Conservation (phyloP, 2,329 filamentous ascomycete genomes). For the Coccinonectria pachysandricola region DNA sequence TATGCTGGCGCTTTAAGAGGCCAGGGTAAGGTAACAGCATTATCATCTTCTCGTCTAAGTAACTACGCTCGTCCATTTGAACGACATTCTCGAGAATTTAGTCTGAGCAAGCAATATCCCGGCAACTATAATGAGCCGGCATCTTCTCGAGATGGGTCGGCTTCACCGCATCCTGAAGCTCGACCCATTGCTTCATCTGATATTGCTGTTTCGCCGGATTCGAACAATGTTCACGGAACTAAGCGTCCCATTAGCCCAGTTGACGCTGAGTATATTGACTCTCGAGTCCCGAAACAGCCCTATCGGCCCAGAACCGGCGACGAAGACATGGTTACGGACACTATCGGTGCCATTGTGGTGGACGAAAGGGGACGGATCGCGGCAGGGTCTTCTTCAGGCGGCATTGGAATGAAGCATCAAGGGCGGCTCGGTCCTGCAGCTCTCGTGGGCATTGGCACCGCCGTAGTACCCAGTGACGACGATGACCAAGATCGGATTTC, state of each 20-base stretch:
- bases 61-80: too few relatives aligned
- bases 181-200: constrained; percentile 1
- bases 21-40: constrained; percentile 3
- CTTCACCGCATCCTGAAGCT: constrained; percentile 4
- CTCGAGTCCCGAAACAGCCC: constrained; percentile 9
- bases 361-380: constrained; percentile 81
- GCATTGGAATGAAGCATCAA: constrained; percentile 95
- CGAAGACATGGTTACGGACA: constrained; percentile 72
- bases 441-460: constrained; percentile 81
- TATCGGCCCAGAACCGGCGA: constrained; percentile 14
- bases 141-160: constrained; percentile 10
- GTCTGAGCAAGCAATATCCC: constrained; percentile 2
- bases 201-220: constrained; percentile 3
- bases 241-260: constrained; percentile 23
- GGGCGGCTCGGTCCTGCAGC: constrained; percentile 89
- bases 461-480: constrained; percentile 68
- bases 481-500: constrained; percentile 58
- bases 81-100: too few relatives aligned
- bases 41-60: constrained; percentile 6
- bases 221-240: constrained; percentile 19
- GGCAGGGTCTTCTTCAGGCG: constrained; percentile 89
- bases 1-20: constrained; percentile 8
- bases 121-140: constrained; percentile 3
- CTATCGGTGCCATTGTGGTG: constrained; percentile 89
- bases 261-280: constrained; percentile 6